A percentile compares a stretch with the other conserved stretches of the same genome.
Evolutionary conservation across 176 grass and related monocot species (phyloP).

Genomic region (Avena sativa): DNA sequence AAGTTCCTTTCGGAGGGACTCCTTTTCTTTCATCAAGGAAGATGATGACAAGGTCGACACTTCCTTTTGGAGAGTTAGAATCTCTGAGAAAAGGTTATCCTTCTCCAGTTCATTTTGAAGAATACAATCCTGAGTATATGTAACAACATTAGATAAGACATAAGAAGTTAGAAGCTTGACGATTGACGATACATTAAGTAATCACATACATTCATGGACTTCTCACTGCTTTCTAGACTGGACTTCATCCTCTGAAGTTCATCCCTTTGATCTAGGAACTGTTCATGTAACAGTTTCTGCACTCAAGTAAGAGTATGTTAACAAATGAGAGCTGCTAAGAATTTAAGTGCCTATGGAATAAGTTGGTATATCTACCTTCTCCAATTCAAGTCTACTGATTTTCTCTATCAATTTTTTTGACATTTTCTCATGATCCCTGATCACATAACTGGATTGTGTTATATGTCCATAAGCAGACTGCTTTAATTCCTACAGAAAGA

Average conservation of each 20-base stretch:
- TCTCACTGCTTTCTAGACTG: slow-evolving; percentile 54
- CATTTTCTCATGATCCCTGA: slow-evolving; percentile 59
- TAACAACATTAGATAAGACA: slow-evolving; percentile 25
- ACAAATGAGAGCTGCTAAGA: slow-evolving; percentile 20
- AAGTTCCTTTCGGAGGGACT: slow-evolving; percentile 87
- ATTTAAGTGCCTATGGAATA: slow-evolving; percentile 4
- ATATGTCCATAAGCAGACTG: slow-evolving; percentile 54
- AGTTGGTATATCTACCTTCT: slow-evolving; percentile 65
- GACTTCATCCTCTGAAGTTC: slow-evolving; percentile 63
- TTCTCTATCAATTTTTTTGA: slow-evolving; percentile 50
- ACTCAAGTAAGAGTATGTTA: slow-evolving; percentile 39
- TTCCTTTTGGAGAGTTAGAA: slow-evolving; percentile 78
- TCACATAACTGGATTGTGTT: slow-evolving; percentile 49
- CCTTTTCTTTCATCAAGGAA: slow-evolving; percentile 81
- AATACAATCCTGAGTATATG: slow-evolving; percentile 62
- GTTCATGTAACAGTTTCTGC: slow-evolving; percentile 63
- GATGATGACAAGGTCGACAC: slow-evolving; percentile 68
- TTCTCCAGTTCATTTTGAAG: slow-evolving; percentile 83
- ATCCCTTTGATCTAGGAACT: slow-evolving; percentile 50
- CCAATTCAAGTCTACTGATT: slow-evolving; percentile 66
- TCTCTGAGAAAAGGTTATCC: slow-evolving; percentile 58
- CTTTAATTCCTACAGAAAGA: slow-evolving; percentile 68
- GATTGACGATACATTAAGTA: slow-evolving; percentile 41
- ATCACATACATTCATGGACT: slow-evolving; percentile 57
- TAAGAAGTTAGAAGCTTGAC: slow-evolving; percentile 21